A percentile compares a stretch with the other conserved stretches of the same genome.
phyloP scores from a whole-genome alignment of 805 yeast species.

The Wickerhamomyces chambardii region DNA sequence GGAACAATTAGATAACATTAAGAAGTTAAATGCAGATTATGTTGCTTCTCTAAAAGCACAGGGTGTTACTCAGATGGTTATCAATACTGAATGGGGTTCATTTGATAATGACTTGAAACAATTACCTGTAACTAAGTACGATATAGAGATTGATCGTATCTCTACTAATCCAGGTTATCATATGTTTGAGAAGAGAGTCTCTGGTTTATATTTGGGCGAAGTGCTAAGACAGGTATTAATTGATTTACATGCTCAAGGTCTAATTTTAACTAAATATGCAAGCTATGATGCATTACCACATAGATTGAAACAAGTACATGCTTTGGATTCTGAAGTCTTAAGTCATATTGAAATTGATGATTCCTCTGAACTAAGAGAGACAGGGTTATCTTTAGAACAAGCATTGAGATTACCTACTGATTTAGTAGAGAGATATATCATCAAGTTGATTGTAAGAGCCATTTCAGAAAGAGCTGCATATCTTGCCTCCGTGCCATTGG shows the following conservation, averaged over 20 bases:
- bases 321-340: slow-evolving; percentile 72
- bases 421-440: slow-evolving; percentile 59
- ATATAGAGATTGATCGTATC: slow-evolving; percentile 54
- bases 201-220: slow-evolving; percentile 93
- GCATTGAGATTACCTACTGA: slow-evolving; percentile 63
- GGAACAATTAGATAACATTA: slow-evolving; percentile 67
- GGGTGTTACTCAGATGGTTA: slow-evolving; percentile 65
- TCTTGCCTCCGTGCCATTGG: slow-evolving; percentile 81
- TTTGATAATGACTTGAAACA: slow-evolving; percentile 76
- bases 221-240: slow-evolving; percentile 64
- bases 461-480: slow-evolving; percentile 86
- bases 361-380: slow-evolving; percentile 59
- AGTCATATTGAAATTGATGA: slow-evolving; percentile 84
- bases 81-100: slow-evolving; percentile 98
- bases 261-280: slow-evolving; percentile 48
- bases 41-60: slow-evolving; percentile 25
- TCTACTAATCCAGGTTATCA: slow-evolving; percentile 85
- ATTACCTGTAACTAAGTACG: slow-evolving; percentile 76
- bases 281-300: slow-evolving; percentile 35
- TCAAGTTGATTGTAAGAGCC: slow-evolving; percentile 68
- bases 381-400: slow-evolving; percentile 60
- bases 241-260: slow-evolving; percentile 52
- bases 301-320: slow-evolving; percentile 68
- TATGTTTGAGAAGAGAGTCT: slow-evolving; percentile 85
- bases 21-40: slow-evolving; percentile 51